phyloP scores from a whole-genome alignment of 305 asterid genomes.

The Fraxinus xanthoxyloides region DNA sequence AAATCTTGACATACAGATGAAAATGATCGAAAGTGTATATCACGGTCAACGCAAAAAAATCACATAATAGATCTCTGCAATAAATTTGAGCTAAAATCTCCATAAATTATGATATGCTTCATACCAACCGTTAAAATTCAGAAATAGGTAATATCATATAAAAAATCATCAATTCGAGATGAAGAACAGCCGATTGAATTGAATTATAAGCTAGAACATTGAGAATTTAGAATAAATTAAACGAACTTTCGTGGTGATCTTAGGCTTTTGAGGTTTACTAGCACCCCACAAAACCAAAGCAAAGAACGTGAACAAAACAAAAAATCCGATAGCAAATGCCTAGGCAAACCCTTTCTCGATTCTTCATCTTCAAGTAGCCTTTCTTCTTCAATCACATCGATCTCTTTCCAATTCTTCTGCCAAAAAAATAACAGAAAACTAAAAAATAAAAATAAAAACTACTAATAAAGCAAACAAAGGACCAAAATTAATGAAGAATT shows the following conservation, averaged over 20 bases:
- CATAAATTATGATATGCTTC: not conserved
- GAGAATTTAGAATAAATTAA: not conserved
- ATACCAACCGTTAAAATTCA: not conserved
- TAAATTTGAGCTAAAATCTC: not conserved
- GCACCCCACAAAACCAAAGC: constrained; percentile 66
- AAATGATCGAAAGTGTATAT: not conserved
- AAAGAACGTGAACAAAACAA: constrained; percentile 40
- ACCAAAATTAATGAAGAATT: no score
- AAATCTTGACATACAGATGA: not conserved
- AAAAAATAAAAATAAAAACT: no score
- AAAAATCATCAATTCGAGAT: not conserved
- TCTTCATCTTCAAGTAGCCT: no score
- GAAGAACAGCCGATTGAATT: not conserved
- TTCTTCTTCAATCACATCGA: no score
- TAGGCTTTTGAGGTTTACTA: constrained; percentile 63
- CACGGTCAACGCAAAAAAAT: not conserved
- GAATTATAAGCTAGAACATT: not conserved
- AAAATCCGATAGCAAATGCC: no score
- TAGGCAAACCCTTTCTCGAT: no score
- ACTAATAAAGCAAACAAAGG: no score
- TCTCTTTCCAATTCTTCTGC: no score
- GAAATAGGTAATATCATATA: not conserved
- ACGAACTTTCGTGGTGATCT: constrained; percentile 57
- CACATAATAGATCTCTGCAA: not conserved
- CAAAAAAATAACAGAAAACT: no score